Evolutionary conservation across 208 protist genomes (phyloP), one percentile per base, ranked within the genome.

Genomic region (Porcisia deanei): DNA sequence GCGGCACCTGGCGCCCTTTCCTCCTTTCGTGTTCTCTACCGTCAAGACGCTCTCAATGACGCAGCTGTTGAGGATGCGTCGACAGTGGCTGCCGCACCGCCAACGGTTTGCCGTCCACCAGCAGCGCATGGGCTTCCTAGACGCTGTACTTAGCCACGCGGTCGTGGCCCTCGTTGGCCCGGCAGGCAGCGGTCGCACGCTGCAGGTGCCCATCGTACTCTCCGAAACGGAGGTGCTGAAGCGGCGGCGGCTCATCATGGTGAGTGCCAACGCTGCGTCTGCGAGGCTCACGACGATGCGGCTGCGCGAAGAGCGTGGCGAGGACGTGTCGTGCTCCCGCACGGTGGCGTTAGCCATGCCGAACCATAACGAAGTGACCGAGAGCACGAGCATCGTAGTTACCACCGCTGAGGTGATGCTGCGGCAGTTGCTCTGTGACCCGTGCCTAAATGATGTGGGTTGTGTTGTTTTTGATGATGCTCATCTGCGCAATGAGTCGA

Each of bases 161-260:
- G 85, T 95, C 1, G 83, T 96, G 8, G 84, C 85, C 1, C 73
- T 97, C 20, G 82, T 95, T 10, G 94, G 88, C 1, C 74, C 69
- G 6, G 71, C 73, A 6, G 91, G 88, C 4, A 90, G 81, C 41
- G 94, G 94, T 14, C 73, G 85, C 16, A 96, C 94, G 1, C 75
- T 95, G 65, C 94, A 97, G 73, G 71, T 94, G 20, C 92, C 94
- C 0, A 84, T 89, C 55, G 83, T 96, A 12, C 84, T 97, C 20
- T 84, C 88, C n/a, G 94, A 96, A 55, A 94, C 89, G n/a, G 94
- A 96, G 43, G 85, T 86, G 57, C 85, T 94, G 69, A 97, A 96
- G 80, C 83, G 83, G 54, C 77, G 86, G 18, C 91, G 94, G 14
- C 45, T 96, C 2, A 80, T 97, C 37, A 70, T 97, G 37, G 87